These are phyloP conservation scores for Coemansia sp. DNA, from an alignment of 192 early-diverging fungal species.

Conservation along the genomic window DNA sequence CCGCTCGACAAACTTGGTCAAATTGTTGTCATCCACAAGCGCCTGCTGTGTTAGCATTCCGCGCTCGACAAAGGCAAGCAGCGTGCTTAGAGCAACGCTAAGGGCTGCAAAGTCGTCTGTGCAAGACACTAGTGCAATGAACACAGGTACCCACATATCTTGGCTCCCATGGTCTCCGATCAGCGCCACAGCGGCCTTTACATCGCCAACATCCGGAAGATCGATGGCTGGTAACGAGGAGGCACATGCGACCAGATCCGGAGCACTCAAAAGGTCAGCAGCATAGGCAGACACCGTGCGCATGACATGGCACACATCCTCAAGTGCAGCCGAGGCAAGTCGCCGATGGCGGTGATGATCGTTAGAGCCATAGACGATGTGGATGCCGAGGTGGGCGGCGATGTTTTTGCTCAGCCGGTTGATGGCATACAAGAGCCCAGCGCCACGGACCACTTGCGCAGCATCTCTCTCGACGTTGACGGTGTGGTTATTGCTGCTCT, in stretches of 20 bases:
- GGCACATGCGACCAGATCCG: slow-evolving; percentile 13
- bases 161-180: background rate
- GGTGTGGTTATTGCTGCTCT: background rate
- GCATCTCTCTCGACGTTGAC: slow-evolving; percentile 23
- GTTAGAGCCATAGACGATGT: background rate
- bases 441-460: slow-evolving; percentile 30
- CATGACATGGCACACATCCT: slow-evolving; percentile 42
- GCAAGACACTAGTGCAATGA: slow-evolving; percentile 17
- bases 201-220: background rate
- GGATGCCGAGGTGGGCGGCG: slow-evolving; percentile 18
- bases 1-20: slow-evolving; percentile 33
- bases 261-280: slow-evolving; percentile 11
- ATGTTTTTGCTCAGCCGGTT: slow-evolving; percentile 26
- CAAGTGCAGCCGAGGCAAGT: slow-evolving; percentile 18
- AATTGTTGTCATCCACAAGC: background rate
- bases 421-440: slow-evolving; percentile 32
- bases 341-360: background rate
- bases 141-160: slow-evolving; percentile 33
- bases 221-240: slow-evolving; percentile 4
- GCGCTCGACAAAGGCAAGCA: slow-evolving; percentile 33
- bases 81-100: slow-evolving; percentile 23
- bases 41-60: slow-evolving; percentile 5
- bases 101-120: slow-evolving; percentile 18
- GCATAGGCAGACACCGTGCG: slow-evolving; percentile 28
- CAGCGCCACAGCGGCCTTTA: background rate